Evolutionary conservation across 371 early-diverging fungal species (phyloP).

Genomic region (Rhizopus delemar): DNA sequence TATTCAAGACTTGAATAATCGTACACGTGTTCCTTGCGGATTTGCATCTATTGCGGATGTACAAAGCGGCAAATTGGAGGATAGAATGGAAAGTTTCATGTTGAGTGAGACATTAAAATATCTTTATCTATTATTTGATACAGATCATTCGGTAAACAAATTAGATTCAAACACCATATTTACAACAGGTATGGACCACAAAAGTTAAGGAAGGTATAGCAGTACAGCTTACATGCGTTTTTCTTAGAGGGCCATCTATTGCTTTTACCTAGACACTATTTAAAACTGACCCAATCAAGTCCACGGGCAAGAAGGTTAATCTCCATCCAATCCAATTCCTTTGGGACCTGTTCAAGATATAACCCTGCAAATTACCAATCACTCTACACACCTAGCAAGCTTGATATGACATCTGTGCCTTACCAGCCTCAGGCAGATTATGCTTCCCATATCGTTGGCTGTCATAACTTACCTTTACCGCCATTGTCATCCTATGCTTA

Average conservation of each 20-base stretch:
- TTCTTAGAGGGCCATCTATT: conserved; percentile 77
- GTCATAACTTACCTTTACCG: neutral
- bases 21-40: conserved; percentile 79
- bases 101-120: conserved; percentile 96
- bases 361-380: conserved; percentile 2
- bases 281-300: conserved; percentile 1
- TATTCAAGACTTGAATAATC: conserved; percentile 73
- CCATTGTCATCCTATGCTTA: conserved; percentile 24
- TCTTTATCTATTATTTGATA: conserved; percentile 70
- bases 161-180: conserved; percentile 81
- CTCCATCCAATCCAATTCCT: conserved; percentile 8
- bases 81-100: conserved; percentile 94
- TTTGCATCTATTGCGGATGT: conserved; percentile 80
- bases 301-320: neutral
- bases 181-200: conserved; percentile 66
- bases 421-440: conserved; percentile 34
- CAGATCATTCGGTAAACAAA: conserved; percentile 59
- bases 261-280: conserved; percentile 31
- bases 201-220: neutral
- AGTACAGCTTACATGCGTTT: neutral
- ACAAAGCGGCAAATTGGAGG: conserved; percentile 62
- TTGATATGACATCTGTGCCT: conserved; percentile 36
- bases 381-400: conserved; percentile 15
- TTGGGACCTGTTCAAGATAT: conserved; percentile 19
- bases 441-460: conserved; percentile 36